Evolutionary conservation across 2,329 filamentous ascomycete genomes (phyloP).

Genomic region (Pseudogymnoascus sp.): DNA sequence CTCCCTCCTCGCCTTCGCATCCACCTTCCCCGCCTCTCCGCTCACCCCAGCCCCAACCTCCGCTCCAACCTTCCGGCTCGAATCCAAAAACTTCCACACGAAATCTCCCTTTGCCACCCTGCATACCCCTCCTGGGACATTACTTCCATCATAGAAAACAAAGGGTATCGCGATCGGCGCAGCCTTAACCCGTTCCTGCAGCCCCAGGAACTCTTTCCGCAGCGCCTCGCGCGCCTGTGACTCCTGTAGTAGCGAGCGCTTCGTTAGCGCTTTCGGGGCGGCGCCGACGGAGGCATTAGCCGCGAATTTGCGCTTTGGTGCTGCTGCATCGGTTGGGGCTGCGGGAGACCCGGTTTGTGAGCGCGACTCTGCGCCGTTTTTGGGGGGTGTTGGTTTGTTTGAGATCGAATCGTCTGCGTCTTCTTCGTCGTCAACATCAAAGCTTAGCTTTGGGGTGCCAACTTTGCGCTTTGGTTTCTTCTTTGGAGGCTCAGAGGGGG

Average conservation of each 20-base stretch:
- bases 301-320: constrained; percentile 43
- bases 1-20: constrained; percentile 58
- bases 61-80: constrained; percentile 82
- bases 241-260: constrained; percentile 67
- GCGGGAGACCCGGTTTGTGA: constrained; percentile 27
- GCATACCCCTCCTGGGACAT: constrained; percentile 75
- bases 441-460: constrained; percentile 48
- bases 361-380: constrained; percentile 26
- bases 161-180: constrained; percentile 90
- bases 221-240: constrained; percentile 67
- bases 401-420: constrained; percentile 32
- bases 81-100: constrained; percentile 88
- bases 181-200: constrained; percentile 80
- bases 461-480: constrained; percentile 41
- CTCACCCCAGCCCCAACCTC: constrained; percentile 64
- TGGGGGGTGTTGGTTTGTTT: constrained; percentile 33
- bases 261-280: constrained; percentile 70
- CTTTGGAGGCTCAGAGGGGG: constrained; percentile 32
- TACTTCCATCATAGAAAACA: constrained; percentile 93
- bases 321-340: constrained; percentile 20
- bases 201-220: constrained; percentile 69
- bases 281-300: constrained; percentile 54
- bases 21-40: constrained; percentile 47
- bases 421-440: constrained; percentile 61
- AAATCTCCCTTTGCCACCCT: constrained; percentile 89